phyloP scores from a whole-genome alignment of 2,329 filamentous ascomycete genomes.

The Monosporascus sp. region DNA sequence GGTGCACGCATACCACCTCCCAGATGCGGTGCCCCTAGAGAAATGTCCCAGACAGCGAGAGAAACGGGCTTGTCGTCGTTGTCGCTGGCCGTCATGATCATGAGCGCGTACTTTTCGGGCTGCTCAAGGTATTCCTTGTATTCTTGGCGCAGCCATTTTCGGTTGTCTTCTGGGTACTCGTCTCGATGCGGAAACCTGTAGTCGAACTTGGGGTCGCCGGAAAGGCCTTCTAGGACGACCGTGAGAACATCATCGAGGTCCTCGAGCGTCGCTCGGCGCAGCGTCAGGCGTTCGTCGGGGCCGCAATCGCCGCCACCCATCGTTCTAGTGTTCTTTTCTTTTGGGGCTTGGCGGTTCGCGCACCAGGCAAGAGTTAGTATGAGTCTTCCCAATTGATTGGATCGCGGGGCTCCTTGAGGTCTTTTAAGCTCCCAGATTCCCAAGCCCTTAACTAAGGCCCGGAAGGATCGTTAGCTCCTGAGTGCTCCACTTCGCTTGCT shows the following conservation, averaged over 20 bases:
- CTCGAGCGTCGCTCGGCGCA: slow-evolving; percentile 6
- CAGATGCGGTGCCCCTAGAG: slow-evolving; percentile 3
- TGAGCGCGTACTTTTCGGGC: slow-evolving; percentile 11
- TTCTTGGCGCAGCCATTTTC: slow-evolving; percentile 10
- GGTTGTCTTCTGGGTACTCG: slow-evolving; percentile 7
- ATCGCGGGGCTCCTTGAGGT: not conserved
- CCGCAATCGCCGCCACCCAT: not conserved
- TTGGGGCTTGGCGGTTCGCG: not conserved
- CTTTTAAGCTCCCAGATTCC: not conserved
- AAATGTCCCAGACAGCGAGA: slow-evolving; percentile 7
- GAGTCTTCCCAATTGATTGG: not conserved
- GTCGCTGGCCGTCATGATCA: slow-evolving; percentile 8
- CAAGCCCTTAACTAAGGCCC: not conserved
- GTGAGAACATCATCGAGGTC: slow-evolving; percentile 10
- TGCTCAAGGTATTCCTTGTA: slow-evolving; percentile 11
- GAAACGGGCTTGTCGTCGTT: slow-evolving; percentile 8
- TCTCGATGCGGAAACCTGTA: slow-evolving; percentile 10
- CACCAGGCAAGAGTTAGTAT: not conserved
- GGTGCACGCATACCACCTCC: slow-evolving; percentile 5
- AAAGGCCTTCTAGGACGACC: slow-evolving; percentile 7
- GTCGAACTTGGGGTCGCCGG: slow-evolving; percentile 11
- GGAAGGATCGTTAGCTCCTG: not conserved
- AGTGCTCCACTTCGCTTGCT: not conserved
- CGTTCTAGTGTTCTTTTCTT: not conserved
- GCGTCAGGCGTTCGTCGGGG: slow-evolving; percentile 2